Base-by-base conservation (phyloP, 768 basidiomycete genomes). In the Wakefieldia striispora region DNA sequence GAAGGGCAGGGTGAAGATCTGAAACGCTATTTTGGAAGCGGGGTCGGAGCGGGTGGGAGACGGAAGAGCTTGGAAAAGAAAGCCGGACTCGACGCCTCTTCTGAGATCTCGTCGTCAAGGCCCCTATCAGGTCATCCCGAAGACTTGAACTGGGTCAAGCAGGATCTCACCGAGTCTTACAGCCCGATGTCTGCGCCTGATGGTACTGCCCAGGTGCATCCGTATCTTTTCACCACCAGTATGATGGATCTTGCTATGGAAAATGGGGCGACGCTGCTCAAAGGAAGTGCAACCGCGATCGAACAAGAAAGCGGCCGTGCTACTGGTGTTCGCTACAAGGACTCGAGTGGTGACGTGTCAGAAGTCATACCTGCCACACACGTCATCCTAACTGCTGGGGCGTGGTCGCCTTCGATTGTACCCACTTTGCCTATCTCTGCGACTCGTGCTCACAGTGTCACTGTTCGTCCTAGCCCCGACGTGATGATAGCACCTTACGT, bases 351-450 rank as follows among this genome's bases (percentile, higher is more conserved):
- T 12, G 50, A 55, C 43, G 54, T 60, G 21, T 56, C 53, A 6
- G 64, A 63, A 49, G 67, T 66, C n/a, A 59, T 86, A 16, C 65
- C 74, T 0, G 84, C 86, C 14, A 85, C 86, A 10, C 75, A 85
- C 47, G 80, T 93, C 53, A 72, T 95, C 35, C 66, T 97, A 43
- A 78, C 84, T 35, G 88, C 88, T n/a, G 93, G 93, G 21, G 87
- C 90, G 14, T 97, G 93, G 92, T 88, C 90, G 0, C 75, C 88
- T 8, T 61, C 61, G 9, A 63, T 95, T 49, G 44, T 86, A 27
- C 72, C 78, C 9, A 53, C 68, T 17, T 73, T 88, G 24, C 83
- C 84, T 14, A 75, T 89, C 56, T 60, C 71, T n/a, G 77, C 76
- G 37, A 82, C 77, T 6, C 83, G 88, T 45, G 86, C 85, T 0